These are phyloP conservation scores for Grosmannia huntii DNA, from an alignment of 2,329 filamentous ascomycete genomes.

Conservation along the genomic window DNA sequence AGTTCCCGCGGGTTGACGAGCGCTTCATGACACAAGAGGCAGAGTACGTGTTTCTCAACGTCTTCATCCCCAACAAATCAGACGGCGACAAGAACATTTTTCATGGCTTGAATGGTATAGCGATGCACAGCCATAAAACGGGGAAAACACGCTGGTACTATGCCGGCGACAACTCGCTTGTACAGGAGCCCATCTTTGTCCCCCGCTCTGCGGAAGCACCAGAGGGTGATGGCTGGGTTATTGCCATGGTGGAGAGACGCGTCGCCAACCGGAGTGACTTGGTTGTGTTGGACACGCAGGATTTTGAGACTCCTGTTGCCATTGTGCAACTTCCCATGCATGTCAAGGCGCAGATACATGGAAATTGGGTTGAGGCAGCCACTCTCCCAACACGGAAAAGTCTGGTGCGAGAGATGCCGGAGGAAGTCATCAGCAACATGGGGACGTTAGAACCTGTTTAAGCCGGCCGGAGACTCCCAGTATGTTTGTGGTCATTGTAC, in stretches of 20 bases:
- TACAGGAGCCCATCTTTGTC: conserved; percentile 1
- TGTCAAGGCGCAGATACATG: background rate
- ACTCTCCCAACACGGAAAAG: background rate
- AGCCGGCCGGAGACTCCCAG: no score
- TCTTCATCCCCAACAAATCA: background rate
- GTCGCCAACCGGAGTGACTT: background rate
- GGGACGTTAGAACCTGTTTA: background rate
- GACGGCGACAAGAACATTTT: conserved; percentile 1
- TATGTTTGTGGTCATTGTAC: no score
- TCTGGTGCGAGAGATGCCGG: background rate
- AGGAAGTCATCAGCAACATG: background rate
- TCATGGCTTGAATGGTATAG: background rate
- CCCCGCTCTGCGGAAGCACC: background rate
- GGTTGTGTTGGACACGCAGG: background rate
- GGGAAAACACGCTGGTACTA: background rate
- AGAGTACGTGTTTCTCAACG: background rate
- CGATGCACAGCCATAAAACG: background rate
- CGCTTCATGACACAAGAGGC: conserved; percentile 16
- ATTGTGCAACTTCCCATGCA: conserved; percentile 1
- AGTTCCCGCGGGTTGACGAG: conserved; percentile 30
- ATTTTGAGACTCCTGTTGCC: background rate
- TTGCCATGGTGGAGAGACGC: conserved; percentile 1
- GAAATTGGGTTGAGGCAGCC: background rate
- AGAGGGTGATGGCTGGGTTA: background rate
- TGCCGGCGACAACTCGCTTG: background rate